Evolutionary conservation across 1,284 basidiomycete genomes (phyloP), one percentile per base, ranked within the genome.

Genomic region (Singerocomus inundabilis): DNA sequence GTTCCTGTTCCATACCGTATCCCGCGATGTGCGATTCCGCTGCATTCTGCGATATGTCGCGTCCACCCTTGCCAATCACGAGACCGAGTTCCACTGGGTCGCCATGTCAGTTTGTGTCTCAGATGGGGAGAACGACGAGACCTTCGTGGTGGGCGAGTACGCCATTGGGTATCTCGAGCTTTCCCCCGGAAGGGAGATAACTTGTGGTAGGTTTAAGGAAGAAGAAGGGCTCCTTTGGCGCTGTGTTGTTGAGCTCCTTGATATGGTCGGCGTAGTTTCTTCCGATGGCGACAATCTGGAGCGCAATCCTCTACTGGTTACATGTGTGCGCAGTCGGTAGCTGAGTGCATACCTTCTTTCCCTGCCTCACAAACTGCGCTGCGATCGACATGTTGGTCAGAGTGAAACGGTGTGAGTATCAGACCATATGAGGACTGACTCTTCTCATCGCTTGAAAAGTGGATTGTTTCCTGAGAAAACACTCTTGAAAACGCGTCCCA

Each of bases 181-280:
- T 80, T 2, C 86, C 87, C 0, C 88, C 87, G 6, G 81, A 82
- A n/a, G 77, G 68, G 25, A 98, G 63, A 67, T 95, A 98, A 62
- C 89, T 92, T 4, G 88, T 84, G 3, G 96, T 98, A 5, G 96
- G 96, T 73, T 99, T 99, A 35, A 98, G 75, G 78, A 98, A 99
- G 81, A 98, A 97, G 79, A 99, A 98, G 0, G 96, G 96, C 67
- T 98, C 94, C 64, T 87, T 92, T 2, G 96, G 95, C 4, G 88
- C 76, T 6, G 89, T 78, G 68, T 98, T 98, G 65, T 87, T 88
- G 43, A 98, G 81, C 69, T 98, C 95, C 70, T 92, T 93, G 66
- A 88, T 88, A 63, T 97, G 93, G 44, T 91, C 91, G 15, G 76
- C 79, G 64, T 89, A 91, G 70, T 91, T 90, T 53, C 90, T 79